phyloP scores from a whole-genome alignment of 2,329 filamentous ascomycete species.

The Pseudogymnoascus sp. region DNA sequence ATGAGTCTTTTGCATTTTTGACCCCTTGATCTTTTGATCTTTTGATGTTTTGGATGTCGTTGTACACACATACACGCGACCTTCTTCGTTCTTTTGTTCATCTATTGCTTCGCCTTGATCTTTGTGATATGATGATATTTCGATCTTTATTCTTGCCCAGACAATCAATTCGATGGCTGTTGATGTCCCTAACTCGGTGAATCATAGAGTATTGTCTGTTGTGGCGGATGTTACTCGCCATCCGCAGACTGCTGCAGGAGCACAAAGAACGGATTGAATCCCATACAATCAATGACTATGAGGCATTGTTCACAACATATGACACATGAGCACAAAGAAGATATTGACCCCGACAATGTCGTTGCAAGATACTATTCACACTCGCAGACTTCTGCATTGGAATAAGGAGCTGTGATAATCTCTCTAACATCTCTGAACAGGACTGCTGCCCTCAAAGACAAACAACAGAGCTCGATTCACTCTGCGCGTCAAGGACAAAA shows the following conservation, averaged over 20 bases:
- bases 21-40: not conserved
- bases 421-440: not conserved
- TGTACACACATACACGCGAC: not conserved
- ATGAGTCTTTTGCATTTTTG: constrained; percentile 1
- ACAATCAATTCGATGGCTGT: not conserved
- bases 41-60: not conserved
- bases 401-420: not conserved
- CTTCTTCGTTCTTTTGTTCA: not conserved
- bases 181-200: not conserved
- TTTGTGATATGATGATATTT: not conserved
- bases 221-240: not conserved
- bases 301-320: not conserved
- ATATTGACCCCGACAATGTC: not conserved
- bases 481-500: not conserved
- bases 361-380: not conserved
- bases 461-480: not conserved
- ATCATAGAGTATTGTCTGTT: not conserved
- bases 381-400: not conserved
- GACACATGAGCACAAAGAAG: not conserved
- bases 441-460: not conserved
- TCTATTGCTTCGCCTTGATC: not conserved
- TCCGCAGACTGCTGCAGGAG: not conserved
- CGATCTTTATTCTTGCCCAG: not conserved
- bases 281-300: not conserved
- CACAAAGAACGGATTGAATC: not conserved